Percentiles rank a stretch among this genome's conserved stretches.
These are phyloP conservation scores for Luvunga scandens DNA, from an alignment of 345 rosid species.

Conservation along the genomic window DNA sequence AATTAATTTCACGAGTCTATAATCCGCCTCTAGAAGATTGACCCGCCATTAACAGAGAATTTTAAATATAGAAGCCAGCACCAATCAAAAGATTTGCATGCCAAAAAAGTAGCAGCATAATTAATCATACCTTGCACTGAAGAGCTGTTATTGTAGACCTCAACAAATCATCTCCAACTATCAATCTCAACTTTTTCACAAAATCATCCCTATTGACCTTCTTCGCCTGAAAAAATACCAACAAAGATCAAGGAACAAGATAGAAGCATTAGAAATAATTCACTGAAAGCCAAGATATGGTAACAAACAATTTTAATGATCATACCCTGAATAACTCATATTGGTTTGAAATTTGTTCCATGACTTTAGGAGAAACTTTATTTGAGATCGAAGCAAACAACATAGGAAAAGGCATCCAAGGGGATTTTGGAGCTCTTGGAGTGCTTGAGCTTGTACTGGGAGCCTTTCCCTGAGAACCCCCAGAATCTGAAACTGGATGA, in stretches of 20 bases:
- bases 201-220: conserved; percentile 64
- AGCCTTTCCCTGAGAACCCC: conserved; percentile 49
- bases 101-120: not conserved
- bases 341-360: conserved; percentile 47
- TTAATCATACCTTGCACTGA: conserved; percentile 54
- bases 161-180: conserved; percentile 73
- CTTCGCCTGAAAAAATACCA: conserved; percentile 46
- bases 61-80: not conserved
- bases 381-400: conserved; percentile 81
- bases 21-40: not conserved
- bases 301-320: not conserved
- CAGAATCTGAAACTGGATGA: conserved; percentile 31
- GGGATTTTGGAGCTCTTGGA: conserved; percentile 67
- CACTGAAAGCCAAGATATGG: not conserved
- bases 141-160: conserved; percentile 69
- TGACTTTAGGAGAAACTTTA: conserved; percentile 53
- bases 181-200: conserved; percentile 57
- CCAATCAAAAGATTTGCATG: not conserved
- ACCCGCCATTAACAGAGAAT: not conserved
- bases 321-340: conserved; percentile 73
- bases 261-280: not conserved
- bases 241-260: not conserved
- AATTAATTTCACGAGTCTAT: not conserved
- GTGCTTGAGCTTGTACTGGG: conserved; percentile 59
- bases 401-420: conserved; percentile 92